Base-by-base conservation (phyloP, 23 red algal genomes). In the Gracilaria domingensis region DNA sequence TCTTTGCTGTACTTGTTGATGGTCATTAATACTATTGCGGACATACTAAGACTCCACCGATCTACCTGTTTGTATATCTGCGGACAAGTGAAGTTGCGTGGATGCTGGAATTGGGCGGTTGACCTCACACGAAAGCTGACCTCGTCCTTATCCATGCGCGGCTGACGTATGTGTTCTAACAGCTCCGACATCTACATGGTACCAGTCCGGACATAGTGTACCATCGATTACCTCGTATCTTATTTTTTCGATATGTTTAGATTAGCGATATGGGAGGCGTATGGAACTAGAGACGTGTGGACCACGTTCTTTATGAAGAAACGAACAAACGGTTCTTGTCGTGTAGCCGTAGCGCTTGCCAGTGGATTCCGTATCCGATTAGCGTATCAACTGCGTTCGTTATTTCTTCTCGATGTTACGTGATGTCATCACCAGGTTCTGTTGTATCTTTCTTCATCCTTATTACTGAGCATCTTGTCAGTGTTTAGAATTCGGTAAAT, bases 161-260 rank as follows among this genome's bases (percentile, higher is more conserved):
- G 6, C 16, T 69, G 13, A 12, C 30, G 64, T 36, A 69, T 37
- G 12, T 37, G 7, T 33, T 18, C 64, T 32, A 69, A 69, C 60
- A 65, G 24, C 26, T 18, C 64, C n/a, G n/a, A n/a, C n/a, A 36
- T 8, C 32, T 37, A 36, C 64, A 14, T 37, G 11, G 32, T 18
- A 8, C 64, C 16, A 0, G 64, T 5, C 30, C n/a, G n/a, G n/a
- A n/a, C n/a, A n/a, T n/a, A n/a, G n/a, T n/a, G n/a, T n/a, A 6
- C 64, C 30, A 20, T 69, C 64, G 64, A 69, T 38, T 69, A 17
- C 16, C 30, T 69, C 64, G 32, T 69, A 69, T 69, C 28, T 69
- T 36, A 2, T 32, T 69, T 69, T 69, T 69, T 69, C 64, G 64
- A 69, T 69, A 69, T 18, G 16, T 69, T 7, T 69, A 55, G 51